Percentiles rank a stretch among this genome's conserved stretches.
Conservation (phyloP, 768 basidiomycete species). For the Termitomyces sp. region DNA sequence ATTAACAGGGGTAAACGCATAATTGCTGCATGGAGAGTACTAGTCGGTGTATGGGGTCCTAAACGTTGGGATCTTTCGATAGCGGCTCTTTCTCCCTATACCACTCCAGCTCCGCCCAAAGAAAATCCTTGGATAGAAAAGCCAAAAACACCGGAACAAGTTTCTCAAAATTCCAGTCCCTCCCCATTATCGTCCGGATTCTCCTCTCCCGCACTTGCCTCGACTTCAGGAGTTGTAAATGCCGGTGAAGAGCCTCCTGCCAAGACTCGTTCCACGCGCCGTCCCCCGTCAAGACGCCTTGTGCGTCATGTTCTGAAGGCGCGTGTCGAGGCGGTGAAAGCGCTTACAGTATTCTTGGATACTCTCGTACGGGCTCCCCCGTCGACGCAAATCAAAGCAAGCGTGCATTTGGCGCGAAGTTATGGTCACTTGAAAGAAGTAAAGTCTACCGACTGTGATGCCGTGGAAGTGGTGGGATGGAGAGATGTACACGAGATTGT, state of each 20-base stretch:
- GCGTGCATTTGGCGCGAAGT: constrained; percentile 43
- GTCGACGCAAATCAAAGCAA: constrained; percentile 40
- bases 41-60: constrained; percentile 93
- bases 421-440: constrained; percentile 45
- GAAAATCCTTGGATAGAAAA: constrained; percentile 71
- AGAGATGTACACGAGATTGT: constrained; percentile 72
- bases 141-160: constrained; percentile 26
- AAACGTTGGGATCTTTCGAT: constrained; percentile 78
- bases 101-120: constrained; percentile 59
- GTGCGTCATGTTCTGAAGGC: constrained; percentile 87
- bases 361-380: constrained; percentile 44
- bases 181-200: constrained; percentile 16
- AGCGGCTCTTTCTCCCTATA: constrained; percentile 71
- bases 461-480: constrained; percentile 44
- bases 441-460: constrained; percentile 20
- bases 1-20: constrained; percentile 77
- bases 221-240: constrained; percentile 8
- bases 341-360: constrained; percentile 69
- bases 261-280: constrained; percentile 31
- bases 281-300: constrained; percentile 76
- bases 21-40: constrained; percentile 92
- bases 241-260: constrained; percentile 39
- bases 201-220: constrained; percentile 13
- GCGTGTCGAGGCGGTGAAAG: constrained; percentile 77
- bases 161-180: constrained; percentile 13